phyloP scores from a whole-genome alignment of 805 yeast genomes.

The Candida verbasci region DNA sequence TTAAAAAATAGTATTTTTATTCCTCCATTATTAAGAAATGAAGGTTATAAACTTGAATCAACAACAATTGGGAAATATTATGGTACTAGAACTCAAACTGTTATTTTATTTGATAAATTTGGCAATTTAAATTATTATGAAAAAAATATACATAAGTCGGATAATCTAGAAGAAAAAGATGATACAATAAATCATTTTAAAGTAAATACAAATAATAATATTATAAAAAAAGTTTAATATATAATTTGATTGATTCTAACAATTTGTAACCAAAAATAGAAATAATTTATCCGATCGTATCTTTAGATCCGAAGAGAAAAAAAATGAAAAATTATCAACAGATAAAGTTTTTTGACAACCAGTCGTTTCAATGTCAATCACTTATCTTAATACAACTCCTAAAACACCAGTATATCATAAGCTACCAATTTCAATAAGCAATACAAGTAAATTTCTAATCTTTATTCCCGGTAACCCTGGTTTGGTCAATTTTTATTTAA shows the following conservation, averaged over 20 bases:
- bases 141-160: conserved; percentile 50
- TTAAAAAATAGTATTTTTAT: conserved; percentile 62
- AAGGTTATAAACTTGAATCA: conserved; percentile 4
- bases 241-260: too few species aligned
- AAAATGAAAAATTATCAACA: too few species aligned
- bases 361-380: conserved; percentile 1
- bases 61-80: conserved; percentile 50
- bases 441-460: conserved; percentile 38
- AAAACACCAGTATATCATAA: conserved; percentile 25
- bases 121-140: conserved; percentile 59
- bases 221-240: background rate
- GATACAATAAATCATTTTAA: conserved; percentile 9
- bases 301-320: too few species aligned
- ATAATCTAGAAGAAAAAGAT: conserved; percentile 14
- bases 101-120: conserved; percentile 53
- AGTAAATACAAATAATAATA: conserved; percentile 10
- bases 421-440: conserved; percentile 8
- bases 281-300: too few species aligned
- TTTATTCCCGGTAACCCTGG: conserved; percentile 82
- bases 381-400: conserved; percentile 7
- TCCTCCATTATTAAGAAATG: conserved; percentile 49
- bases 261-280: too few species aligned
- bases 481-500: conserved; percentile 56
- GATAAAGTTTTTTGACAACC: background rate
- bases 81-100: conserved; percentile 87